Base-by-base conservation (phyloP, 2,329 filamentous ascomycete genomes). In the Fusarium paranaense region DNA sequence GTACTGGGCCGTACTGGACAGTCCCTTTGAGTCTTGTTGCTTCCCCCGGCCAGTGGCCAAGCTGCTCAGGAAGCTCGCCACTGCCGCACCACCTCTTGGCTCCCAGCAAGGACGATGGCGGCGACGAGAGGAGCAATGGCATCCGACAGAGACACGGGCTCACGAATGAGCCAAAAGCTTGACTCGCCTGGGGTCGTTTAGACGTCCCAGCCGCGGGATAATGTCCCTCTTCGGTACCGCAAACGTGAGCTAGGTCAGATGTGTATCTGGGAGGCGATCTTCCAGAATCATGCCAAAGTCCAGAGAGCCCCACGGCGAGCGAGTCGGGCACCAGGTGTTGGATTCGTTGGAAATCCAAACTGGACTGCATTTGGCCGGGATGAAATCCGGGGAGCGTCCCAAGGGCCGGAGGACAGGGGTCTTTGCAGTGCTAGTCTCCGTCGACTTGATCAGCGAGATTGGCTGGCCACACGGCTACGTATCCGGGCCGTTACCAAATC, bases 401-500 rank as follows among this genome's bases (percentile, higher is more conserved):
- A 74, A 76, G 70, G 72, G 69, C 66, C 79, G 74, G 76, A 78
- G 62, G 70, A 77, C 76, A 76, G 65, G 78, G 80, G 52, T 73
- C 25, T 37, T 73, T 72, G 64, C 64, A 73, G 76, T 75, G 78
- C 78, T 77, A 75, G 78, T 76, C 74, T 50, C 74, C 74, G 75
- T 73, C 63, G 62, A 64, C 74, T 74, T 78, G 74, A 80, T 78
- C 73, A 74, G 70, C 67, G 70, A 77, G 71, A 77, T 74, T 77
- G 74, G 69, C 71, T 79, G 79, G 71, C 79, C 76, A 80, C 73
- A 82, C 80, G 80, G 80, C 80, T 82, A 77, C 67, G 71, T 78
- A 80, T 80, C 80, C 80, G 80, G 80, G 75, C 80, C 80, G 80
- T 80, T 80, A 74, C 70, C 72, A 76, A 78, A 75, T 78, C 74